These are phyloP conservation scores for Coprinellus micaceus DNA, from an alignment of 768 basidiomycete species.

Conservation along the genomic window DNA sequence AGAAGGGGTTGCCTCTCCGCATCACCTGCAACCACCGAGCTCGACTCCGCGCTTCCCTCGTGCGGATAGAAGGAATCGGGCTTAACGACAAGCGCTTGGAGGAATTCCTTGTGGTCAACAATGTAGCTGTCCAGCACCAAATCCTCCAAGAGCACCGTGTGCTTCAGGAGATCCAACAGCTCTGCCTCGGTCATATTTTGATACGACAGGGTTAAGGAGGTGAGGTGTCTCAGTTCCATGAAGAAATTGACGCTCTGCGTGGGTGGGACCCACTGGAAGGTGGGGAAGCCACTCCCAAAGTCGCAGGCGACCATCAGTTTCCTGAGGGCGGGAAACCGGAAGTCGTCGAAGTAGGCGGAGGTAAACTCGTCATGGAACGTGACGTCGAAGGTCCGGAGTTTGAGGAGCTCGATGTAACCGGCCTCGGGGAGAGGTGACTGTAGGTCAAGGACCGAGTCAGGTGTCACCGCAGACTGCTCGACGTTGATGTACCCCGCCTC, in stretches of 20 bases:
- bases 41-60: neutral
- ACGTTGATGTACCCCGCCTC: conserved; percentile 6
- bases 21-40: neutral
- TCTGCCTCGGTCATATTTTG: conserved; percentile 5
- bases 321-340: conserved; percentile 6
- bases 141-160: conserved; percentile 6
- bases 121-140: conserved; percentile 10
- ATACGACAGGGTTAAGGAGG: conserved; percentile 7
- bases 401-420: neutral
- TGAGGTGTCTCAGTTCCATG: neutral
- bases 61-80: neutral
- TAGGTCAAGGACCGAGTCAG: neutral
- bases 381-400: conserved; percentile 3
- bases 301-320: conserved; percentile 5
- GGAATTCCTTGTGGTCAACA: conserved; percentile 5
- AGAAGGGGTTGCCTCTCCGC: neutral
- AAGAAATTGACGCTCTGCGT: neutral
- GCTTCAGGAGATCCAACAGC: neutral
- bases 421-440: conserved; percentile 1
- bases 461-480: conserved; percentile 3
- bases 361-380: conserved; percentile 12
- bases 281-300: conserved; percentile 9
- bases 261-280: conserved; percentile 1
- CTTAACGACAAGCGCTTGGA: conserved; percentile 8
- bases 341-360: conserved; percentile 6